phyloP scores from a whole-genome alignment of 352 stramenopile species.

The Thalassiosira tumida region DNA sequence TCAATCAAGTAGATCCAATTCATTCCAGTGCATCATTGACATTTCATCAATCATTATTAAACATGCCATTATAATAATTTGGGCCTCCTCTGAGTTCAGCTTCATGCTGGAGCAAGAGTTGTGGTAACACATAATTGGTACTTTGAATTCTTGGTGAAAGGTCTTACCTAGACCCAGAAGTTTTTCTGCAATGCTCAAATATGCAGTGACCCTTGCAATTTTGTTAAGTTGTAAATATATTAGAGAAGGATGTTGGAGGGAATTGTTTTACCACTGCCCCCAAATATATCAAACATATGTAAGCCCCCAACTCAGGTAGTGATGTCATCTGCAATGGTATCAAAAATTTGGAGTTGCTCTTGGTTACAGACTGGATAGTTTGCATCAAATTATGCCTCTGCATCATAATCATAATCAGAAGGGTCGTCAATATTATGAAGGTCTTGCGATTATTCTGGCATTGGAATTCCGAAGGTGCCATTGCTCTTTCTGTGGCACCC shows the following conservation, averaged over 20 bases:
- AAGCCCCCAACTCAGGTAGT: not conserved
- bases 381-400: not conserved
- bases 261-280: slow-evolving; percentile 67
- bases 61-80: slow-evolving; percentile 27
- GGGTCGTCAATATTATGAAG: not conserved
- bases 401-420: slow-evolving; percentile 28
- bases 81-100: slow-evolving; percentile 33
- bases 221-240: slow-evolving; percentile 36
- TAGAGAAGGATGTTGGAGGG: slow-evolving; percentile 42
- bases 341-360: slow-evolving; percentile 13
- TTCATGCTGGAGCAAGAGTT: slow-evolving; percentile 12
- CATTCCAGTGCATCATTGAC: slow-evolving; percentile 47
- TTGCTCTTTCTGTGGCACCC: slow-evolving; percentile 8
- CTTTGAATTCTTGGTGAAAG: slow-evolving; percentile 25
- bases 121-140: slow-evolving; percentile 14
- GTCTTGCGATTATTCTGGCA: not conserved
- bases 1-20: slow-evolving; percentile 74
- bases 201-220: slow-evolving; percentile 51
- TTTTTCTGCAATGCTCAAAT: slow-evolving; percentile 49
- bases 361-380: slow-evolving; percentile 20
- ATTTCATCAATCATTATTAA: slow-evolving; percentile 72
- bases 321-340: not conserved
- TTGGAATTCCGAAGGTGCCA: not conserved
- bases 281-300: slow-evolving; percentile 52
- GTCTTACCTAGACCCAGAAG: slow-evolving; percentile 37